A percentile compares a stretch with the other conserved stretches of the same genome.
These are phyloP conservation scores for Imleria badia DNA, from an alignment of 768 basidiomycete species.

Conservation along the genomic window DNA sequence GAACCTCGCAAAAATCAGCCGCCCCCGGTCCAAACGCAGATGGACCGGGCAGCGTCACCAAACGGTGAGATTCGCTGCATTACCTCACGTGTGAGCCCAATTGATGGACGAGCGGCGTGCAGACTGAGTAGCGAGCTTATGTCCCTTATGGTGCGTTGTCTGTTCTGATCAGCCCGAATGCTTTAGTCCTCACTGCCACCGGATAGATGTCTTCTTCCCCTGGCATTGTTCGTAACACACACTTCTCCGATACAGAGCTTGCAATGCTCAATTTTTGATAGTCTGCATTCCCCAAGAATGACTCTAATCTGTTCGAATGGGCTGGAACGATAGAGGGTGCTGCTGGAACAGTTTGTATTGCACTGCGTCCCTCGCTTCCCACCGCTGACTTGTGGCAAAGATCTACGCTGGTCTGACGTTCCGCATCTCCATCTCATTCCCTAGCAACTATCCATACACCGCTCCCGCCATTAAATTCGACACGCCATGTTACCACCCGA, in stretches of 20 bases:
- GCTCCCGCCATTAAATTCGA: slow-evolving; percentile 86
- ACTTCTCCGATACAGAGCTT: not conserved
- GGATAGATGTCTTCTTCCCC: slow-evolving; percentile 84
- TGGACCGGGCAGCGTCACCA: slow-evolving; percentile 75
- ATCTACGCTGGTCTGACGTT: slow-evolving; percentile 79
- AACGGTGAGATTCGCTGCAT: slow-evolving; percentile 53
- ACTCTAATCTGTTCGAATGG: slow-evolving; percentile 89
- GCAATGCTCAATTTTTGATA: slow-evolving; percentile 27
- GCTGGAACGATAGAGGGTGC: slow-evolving; percentile 85
- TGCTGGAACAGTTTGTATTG: slow-evolving; percentile 51
- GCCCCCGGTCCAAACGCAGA: slow-evolving; percentile 53
- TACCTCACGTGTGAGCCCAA: not conserved
- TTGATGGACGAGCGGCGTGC: slow-evolving; percentile 5
- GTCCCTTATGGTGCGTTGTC: slow-evolving; percentile 75
- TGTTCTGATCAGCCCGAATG: not conserved
- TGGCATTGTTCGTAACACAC: slow-evolving; percentile 64
- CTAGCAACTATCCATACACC: slow-evolving; percentile 84
- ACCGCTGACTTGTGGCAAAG: slow-evolving; percentile 35
- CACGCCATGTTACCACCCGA: slow-evolving; percentile 89
- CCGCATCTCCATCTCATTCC: slow-evolving; percentile 83
- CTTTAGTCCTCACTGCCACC: slow-evolving; percentile 4
- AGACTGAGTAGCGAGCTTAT: slow-evolving; percentile 84
- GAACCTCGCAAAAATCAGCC: slow-evolving; percentile 57
- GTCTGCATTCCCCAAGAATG: slow-evolving; percentile 89
- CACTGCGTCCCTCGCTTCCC: not conserved